Percentiles rank a stretch among this genome's conserved stretches.
phyloP scores from a whole-genome alignment of 129 eudicot genomes.

The Helianthus annuus region HanXRQr2.0-SUNRISE NC_035443.2:159730621-159731120 shows the following conservation, averaged over 20 bases:
- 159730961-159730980: constrained; percentile 13
- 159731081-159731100: too few relatives aligned
- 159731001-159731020: too few relatives aligned
- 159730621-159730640: background rate
- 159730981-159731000: too few relatives aligned
- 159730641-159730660: background rate
- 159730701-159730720: background rate
- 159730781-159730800: background rate
- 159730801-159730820: constrained; percentile 15
- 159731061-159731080: too few relatives aligned
- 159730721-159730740: constrained; percentile 4
- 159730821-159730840: constrained; percentile 11
- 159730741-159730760: background rate
- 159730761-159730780: background rate
- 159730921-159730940: constrained; percentile 1
- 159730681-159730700: constrained; percentile 5
- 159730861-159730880: background rate
- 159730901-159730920: background rate
- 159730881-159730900: background rate
- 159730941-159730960: constrained; percentile 16
- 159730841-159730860: background rate
- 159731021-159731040: too few relatives aligned
- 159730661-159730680: constrained; percentile 1
- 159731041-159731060: too few relatives aligned
- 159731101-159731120: too few relatives aligned